A percentile compares a stretch with the other conserved stretches of the same genome.
Evolutionary conservation across 2,329 filamentous ascomycete species (phyloP).

Genomic region (Fusarium succisae): DNA sequence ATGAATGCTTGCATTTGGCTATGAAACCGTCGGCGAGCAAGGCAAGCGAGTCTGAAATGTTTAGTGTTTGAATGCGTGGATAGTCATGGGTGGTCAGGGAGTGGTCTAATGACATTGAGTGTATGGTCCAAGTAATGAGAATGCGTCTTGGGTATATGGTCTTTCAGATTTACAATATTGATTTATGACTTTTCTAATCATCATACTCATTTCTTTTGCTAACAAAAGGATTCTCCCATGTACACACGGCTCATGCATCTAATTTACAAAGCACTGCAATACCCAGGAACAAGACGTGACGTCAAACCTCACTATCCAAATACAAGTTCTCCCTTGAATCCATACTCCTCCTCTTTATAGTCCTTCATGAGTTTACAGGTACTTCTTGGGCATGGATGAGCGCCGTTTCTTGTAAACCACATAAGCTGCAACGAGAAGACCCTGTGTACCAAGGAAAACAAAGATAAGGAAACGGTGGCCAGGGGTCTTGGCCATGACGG

Average conservation of each 20-base stretch:
- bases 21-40: not conserved
- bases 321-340: not conserved
- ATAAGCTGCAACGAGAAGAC: conserved; percentile 74
- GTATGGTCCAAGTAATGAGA: not conserved
- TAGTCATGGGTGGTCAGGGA: not conserved
- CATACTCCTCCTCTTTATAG: conserved; percentile 15
- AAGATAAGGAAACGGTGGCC: conserved; percentile 68
- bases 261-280: conserved; percentile 34
- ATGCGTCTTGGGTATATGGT: not conserved
- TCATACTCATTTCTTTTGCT: conserved; percentile 36
- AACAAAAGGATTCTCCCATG: conserved; percentile 28
- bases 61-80: not conserved
- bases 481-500: conserved; percentile 58
- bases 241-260: conserved; percentile 28
- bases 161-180: not conserved
- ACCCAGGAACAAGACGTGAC: conserved; percentile 4
- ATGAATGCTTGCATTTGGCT: not conserved
- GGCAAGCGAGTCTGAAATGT: not conserved
- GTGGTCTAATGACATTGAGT: not conserved
- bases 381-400: conserved; percentile 87
- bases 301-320: conserved; percentile 25
- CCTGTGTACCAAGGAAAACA: conserved; percentile 78
- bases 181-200: conserved; percentile 19
- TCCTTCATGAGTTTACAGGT: conserved; percentile 63
- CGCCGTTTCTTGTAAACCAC: conserved; percentile 82